Evolutionary conservation across 176 grass and related monocot species (phyloP).

Genomic region (Zizania latifolia): DNA sequence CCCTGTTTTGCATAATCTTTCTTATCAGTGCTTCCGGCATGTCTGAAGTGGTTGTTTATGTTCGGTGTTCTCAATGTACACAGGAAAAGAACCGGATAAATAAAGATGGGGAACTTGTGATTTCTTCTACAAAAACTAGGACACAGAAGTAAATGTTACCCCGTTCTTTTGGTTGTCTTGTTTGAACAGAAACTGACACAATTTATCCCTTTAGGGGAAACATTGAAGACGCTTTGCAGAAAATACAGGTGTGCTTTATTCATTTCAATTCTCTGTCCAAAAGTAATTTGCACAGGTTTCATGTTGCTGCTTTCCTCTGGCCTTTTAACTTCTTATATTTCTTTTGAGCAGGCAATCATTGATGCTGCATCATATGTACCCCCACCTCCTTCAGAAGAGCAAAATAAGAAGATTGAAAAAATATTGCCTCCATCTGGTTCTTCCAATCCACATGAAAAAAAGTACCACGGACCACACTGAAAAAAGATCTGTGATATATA

Average conservation of each 20-base stretch:
- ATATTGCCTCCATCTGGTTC: constrained; percentile 30
- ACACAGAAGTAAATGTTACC: constrained; percentile 71
- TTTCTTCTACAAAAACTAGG: constrained; percentile 95
- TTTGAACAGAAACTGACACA: constrained; percentile 19
- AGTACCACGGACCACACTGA: too few species aligned
- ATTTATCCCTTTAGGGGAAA: constrained; percentile 62
- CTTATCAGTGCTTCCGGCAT: not conserved
- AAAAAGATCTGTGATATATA: too few species aligned
- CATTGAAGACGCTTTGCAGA: constrained; percentile 87
- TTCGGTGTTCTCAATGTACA: not conserved
- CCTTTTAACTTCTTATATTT: not conserved
- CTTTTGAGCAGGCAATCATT: constrained; percentile 63
- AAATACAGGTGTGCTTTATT: constrained; percentile 65
- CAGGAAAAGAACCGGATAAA: constrained; percentile 99
- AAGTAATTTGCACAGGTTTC: not conserved
- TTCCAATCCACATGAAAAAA: too few species aligned
- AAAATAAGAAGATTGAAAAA: constrained; percentile 96
- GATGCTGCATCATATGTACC: constrained; percentile 94
- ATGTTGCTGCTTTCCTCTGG: not conserved
- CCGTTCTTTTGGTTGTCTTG: not conserved
- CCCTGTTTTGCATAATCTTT: not conserved
- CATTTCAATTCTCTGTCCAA: constrained; percentile 4
- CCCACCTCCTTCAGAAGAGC: constrained; percentile 81
- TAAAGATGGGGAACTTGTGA: constrained; percentile 87
- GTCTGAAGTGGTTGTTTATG: constrained; percentile 1